phyloP scores from a whole-genome alignment of 2,329 filamentous ascomycete species.

The Knoxdaviesia proteae region DNA sequence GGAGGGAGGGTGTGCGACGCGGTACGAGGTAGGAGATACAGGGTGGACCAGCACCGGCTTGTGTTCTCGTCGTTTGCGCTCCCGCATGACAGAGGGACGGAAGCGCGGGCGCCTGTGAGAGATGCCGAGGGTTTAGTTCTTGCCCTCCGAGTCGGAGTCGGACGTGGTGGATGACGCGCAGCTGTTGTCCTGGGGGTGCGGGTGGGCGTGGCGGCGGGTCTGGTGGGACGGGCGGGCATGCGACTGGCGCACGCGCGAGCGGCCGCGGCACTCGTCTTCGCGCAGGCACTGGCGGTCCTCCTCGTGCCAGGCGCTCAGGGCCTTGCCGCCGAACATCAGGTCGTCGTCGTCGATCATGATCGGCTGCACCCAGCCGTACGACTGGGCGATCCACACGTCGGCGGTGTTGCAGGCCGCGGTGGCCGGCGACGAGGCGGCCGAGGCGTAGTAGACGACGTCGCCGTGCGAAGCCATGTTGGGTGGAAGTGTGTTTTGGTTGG shows the following conservation, averaged over 20 bases:
- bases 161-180: too few species aligned
- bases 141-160: too few species aligned
- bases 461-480: slow-evolving; percentile 1
- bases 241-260: slow-evolving; percentile 14
- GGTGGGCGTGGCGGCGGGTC: too few species aligned
- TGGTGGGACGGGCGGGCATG: background rate
- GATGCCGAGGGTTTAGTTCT: too few species aligned
- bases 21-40: too few species aligned
- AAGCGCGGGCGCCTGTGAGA: too few species aligned
- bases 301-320: slow-evolving; percentile 37
- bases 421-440: background rate
- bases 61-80: too few species aligned
- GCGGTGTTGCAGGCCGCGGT: slow-evolving; percentile 2
- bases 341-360: slow-evolving; percentile 41
- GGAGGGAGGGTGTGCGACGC: too few species aligned
- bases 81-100: too few species aligned
- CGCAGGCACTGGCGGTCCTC: slow-evolving; percentile 27
- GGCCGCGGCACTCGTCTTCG: slow-evolving; percentile 17
- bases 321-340: slow-evolving; percentile 38
- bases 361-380: slow-evolving; percentile 26
- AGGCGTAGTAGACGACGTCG: background rate
- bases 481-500: too few species aligned
- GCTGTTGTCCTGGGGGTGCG: too few species aligned
- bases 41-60: too few species aligned
- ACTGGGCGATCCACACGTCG: background rate